phyloP scores from a whole-genome alignment of 23 red algal genomes.

The Agarophyton chilense region DNA sequence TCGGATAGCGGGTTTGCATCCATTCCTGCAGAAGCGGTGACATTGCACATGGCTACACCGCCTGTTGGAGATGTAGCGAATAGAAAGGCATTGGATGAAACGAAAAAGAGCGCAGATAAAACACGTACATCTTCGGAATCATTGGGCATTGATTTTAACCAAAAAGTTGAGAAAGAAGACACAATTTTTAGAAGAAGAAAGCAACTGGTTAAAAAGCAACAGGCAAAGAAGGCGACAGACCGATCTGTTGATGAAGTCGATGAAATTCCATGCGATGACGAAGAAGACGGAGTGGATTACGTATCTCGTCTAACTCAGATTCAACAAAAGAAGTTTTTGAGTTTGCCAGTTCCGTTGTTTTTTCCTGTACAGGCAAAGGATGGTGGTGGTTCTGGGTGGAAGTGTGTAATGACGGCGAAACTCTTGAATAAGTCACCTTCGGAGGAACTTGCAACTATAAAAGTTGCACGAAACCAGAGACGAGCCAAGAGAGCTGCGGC shows the following conservation, averaged over 20 bases:
- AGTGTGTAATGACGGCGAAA: neutral
- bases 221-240: neutral
- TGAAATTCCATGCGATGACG: slow-evolving; percentile 3
- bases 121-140: neutral
- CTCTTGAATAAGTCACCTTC: neutral
- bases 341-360: neutral
- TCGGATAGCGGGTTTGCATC: neutral
- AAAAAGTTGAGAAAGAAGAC: neutral
- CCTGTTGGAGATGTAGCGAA: neutral
- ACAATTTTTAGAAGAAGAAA: neutral
- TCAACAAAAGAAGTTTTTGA: slow-evolving; percentile 10
- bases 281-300: slow-evolving; percentile 8
- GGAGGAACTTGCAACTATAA: neutral
- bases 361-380: neutral
- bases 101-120: neutral
- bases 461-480: neutral
- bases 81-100: neutral
- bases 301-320: neutral
- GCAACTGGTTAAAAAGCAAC: neutral
- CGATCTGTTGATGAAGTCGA: neutral
- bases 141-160: neutral
- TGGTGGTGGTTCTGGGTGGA: neutral
- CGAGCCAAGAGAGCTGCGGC: neutral
- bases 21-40: neutral
- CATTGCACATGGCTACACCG: neutral